A percentile compares a stretch with the other conserved stretches of the same genome.
Conservation (phyloP, 306 rosid genomes). For the Glycine latifolia region DNA sequence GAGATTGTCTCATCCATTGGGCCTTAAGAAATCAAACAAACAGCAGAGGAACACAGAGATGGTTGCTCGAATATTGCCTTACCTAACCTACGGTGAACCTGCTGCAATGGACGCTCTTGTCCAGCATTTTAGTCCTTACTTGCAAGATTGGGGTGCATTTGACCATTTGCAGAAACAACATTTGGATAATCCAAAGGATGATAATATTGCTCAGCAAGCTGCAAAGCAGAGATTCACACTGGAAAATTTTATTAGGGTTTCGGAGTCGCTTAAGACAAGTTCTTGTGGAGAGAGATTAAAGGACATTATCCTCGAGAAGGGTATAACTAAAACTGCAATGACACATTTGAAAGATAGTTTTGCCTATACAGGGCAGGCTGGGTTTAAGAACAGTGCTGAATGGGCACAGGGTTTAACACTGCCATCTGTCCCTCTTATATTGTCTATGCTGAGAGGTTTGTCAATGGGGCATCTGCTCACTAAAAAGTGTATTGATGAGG, state of each 20-base stretch:
- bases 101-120: conserved; percentile 97
- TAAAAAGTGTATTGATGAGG: conserved; percentile 86
- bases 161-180: conserved; percentile 86
- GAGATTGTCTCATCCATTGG: conserved; percentile 92
- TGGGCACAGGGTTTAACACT: conserved; percentile 80
- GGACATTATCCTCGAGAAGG: conserved; percentile 90
- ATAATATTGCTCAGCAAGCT: conserved; percentile 76
- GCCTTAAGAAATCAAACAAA: conserved; percentile 86
- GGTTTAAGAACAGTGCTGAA: conserved; percentile 68
- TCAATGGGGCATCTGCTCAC: conserved; percentile 93
- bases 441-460: conserved; percentile 96
- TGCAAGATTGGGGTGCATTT: conserved; percentile 92
- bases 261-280: conserved; percentile 96
- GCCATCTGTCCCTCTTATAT: conserved; percentile 89
- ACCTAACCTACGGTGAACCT: conserved; percentile 99
- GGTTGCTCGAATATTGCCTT: conserved; percentile 99
- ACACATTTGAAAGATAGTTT: conserved; percentile 84
- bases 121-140: conserved; percentile 94
- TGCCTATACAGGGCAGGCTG: conserved; percentile 73
- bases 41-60: conserved; percentile 98
- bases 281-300: conserved; percentile 97
- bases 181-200: conserved; percentile 76
- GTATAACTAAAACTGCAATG: conserved; percentile 81
- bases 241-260: conserved; percentile 96
- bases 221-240: conserved; percentile 89